Base-by-base conservation (phyloP, 1,284 basidiomycete species). In the Volvariella surrecta region DNA sequence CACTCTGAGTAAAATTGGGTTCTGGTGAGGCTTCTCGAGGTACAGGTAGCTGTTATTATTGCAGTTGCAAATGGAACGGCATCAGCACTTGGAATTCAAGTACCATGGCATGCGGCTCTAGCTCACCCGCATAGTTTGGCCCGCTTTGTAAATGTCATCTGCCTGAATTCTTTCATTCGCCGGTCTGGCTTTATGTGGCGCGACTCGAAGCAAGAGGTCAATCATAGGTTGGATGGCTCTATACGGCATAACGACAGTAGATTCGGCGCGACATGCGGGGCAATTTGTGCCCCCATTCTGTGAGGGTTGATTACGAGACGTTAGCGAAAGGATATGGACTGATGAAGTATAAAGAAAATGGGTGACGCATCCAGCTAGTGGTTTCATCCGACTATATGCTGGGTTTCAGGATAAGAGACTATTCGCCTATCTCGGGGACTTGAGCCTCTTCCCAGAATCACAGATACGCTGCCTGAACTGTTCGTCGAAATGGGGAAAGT, bases 271-370 rank as follows among this genome's bases (percentile, higher is more conserved):
- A 55, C 85, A 89, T 9, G 80, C 78, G 18, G 85, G 85, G 55
- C 85, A 89, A 53, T 77, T 83, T 11, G 82, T 81, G 37, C 85
- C 85, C 21, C 84, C 82, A 53, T 88, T 88, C 85, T 89, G 52
- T 38, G 45, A 47, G 31, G 24, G 40, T 21, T 37, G 37, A 35
- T n/a, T n/a, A 35, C 34, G 34, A 8, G n/a, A 15, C n/a, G 34
- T 7, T 16, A 15, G 15, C 7, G 34, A 35, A 15, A 19, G 6
- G 24, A 28, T 11, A n/a, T n/a, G n/a, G n/a, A 32, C 9, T 32
- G 30, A 32, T 32, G n/a, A 32, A 32, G 19, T 11, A 45, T 11
- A 45, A 21, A 17, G 37, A n/a, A n/a, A 39, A 39, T 8, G 3
- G 20, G 17, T 15, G 19, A 17, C 37, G 17, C 37, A 17, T 15